Evolutionary conservation across 371 early-diverging fungal species (phyloP), one percentile per base, ranked within the genome.

Genomic region (Apophysomyces elegans): DNA sequence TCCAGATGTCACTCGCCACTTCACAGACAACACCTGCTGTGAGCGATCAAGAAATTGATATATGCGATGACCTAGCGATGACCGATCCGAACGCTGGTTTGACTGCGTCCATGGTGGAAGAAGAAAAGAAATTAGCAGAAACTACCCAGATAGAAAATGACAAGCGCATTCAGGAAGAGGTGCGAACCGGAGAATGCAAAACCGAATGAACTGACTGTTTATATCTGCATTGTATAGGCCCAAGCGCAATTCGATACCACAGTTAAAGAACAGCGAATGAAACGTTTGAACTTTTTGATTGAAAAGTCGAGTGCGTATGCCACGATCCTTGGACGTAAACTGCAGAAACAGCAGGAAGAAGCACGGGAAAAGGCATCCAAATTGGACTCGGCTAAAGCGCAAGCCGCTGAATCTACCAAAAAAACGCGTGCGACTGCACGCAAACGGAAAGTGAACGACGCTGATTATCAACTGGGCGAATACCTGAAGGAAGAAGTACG

Each of bases 281-380:
- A 92, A 65, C 89, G 94, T 43, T 74, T 95, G 14, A 83, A 90
- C 69, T 92, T 93, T 69, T 83, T 96, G 66, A 75, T 96, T 14
- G 91, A 93, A 68, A 90, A 89, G 61, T 94, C 95, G 0, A 85
- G 93, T 5, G 86, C 93, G 6, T 96, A 95, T 74, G 90, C 93
- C 32, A 84, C 86, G 21, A 94, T 94, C 63, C 77, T 96, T 9
- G 87, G 92, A 1, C 75, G 86, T 21, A 90, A 91, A 71, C 75
- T 96, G 67, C 92, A 92, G 56, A 81, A 81, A 62, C 91, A 93
- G 57, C 91, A 93, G 65, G 83, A 87, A 69, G 90, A 92, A 59
- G 86, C 85, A 26, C 78, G 83, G 21, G 85, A 87, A 66, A 83
- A 73, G 61, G 80, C 84, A n/a, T 67, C 70, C 32, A 64, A 74